Evolutionary conservation across 116 monocot genomes (phyloP).

Genomic region (Cymodocea nodosa): DNA sequence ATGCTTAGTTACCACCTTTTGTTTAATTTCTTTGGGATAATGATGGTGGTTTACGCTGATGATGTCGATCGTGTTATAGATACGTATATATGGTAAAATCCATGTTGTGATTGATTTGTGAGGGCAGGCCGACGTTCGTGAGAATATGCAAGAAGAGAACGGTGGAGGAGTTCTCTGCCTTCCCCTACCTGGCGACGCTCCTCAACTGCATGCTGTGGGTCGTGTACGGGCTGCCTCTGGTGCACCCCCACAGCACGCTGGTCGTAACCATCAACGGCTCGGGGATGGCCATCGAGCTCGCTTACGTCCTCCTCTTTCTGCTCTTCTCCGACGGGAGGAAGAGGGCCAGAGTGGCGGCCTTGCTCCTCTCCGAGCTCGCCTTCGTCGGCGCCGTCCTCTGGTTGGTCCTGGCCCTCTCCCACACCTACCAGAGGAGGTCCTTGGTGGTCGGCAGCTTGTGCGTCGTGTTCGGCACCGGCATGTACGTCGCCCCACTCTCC

Average conservation of each 20-base stretch:
- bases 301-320: conserved; percentile 46
- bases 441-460: conserved; percentile 45
- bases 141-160: conserved; percentile 50
- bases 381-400: conserved; percentile 29
- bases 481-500: conserved; percentile 54
- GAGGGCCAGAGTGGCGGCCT: conserved; percentile 15
- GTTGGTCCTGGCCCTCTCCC: conserved; percentile 30
- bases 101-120: too few relatives aligned
- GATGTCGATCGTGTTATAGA: too few relatives aligned
- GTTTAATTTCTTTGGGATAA: too few relatives aligned
- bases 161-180: conserved; percentile 59
- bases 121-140: conserved; percentile 41
- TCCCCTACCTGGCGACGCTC: conserved; percentile 55
- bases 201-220: conserved; percentile 77
- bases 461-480: conserved; percentile 43
- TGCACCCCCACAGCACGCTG: conserved; percentile 59
- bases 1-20: too few relatives aligned
- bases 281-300: conserved; percentile 42
- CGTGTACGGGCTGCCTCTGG: conserved; percentile 53
- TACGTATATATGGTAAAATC: too few relatives aligned
- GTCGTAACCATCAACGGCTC: conserved; percentile 63
- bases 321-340: conserved; percentile 26
- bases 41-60: too few relatives aligned
- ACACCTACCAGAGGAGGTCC: conserved; percentile 36
- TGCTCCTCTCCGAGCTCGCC: conserved; percentile 23